Evolutionary conservation across 1,284 basidiomycete species (phyloP), one percentile per base, ranked within the genome.

Genomic region (Mycena citricolor): DNA sequence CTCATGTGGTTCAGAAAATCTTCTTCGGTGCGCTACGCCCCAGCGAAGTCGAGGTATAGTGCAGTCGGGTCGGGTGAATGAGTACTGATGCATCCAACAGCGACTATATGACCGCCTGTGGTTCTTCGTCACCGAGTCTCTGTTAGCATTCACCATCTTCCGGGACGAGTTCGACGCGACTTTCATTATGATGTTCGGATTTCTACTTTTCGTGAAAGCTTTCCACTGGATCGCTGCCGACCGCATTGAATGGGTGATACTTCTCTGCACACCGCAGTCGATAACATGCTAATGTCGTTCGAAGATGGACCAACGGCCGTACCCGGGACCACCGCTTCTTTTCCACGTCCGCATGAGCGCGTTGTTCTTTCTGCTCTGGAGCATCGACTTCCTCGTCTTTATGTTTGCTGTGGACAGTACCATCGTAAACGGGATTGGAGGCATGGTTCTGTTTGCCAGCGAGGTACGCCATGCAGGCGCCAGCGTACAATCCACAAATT

Each of bases 181-280:
- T 1, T 98, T 98, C 62, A 86, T 86, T 26, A 70, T 94, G 54
- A 90, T 97, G 79, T 98, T 97, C 61, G 86, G 90, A 14, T 81
- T 92, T 54, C 71, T 99, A 16, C 79, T 98, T 12, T 95, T 97
- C 58, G 78, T 98, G 57, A 98, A 98, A 64, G 93, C 91, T 43
- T 99, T 99, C 66, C 97, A 99, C 64, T 98, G 94, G 94, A 78
- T 99, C 23, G 81, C 93, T 46, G 83, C 84, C 3, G 95, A 98
- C 62, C 81, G 97, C 32, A 89, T 99, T 40, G 97, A 99, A 77
- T 94, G 90, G 76, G 94, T 94, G 55, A 84, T 73, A 3, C 37
- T 34, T 3, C 23, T 31, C 31, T 39, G 23, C 37, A 13, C 22
- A 29, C 41, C 13, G 43, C 13, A 30, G 54, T 14, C 12, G 21